These are phyloP conservation scores for Millerozyma miso DNA, from an alignment of 805 yeast genomes.

Conservation along the genomic window DNA sequence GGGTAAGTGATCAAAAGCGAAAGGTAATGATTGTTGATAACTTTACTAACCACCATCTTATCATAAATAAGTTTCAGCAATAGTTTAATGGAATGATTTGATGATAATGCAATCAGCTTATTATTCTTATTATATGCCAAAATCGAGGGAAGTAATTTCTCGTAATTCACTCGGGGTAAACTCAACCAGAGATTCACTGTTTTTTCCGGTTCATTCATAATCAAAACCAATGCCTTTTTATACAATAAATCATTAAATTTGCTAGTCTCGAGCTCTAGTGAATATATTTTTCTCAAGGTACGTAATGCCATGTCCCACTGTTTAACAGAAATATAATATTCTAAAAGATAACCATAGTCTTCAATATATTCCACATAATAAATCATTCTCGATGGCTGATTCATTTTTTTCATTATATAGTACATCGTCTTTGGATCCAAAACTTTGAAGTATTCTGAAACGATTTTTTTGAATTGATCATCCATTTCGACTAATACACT, in stretches of 20 bases:
- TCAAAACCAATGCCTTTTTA: constrained; percentile 61
- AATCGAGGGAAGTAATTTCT: constrained; percentile 70
- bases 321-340: constrained; percentile 63
- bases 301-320: constrained; percentile 73
- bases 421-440: constrained; percentile 69
- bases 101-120: constrained; percentile 33
- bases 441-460: constrained; percentile 41
- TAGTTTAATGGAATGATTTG: constrained; percentile 65
- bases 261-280: constrained; percentile 32
- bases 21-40: constrained; percentile 66
- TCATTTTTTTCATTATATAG: constrained; percentile 65
- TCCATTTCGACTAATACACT: constrained; percentile 5
- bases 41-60: constrained; percentile 36
- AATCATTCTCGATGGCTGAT: constrained; percentile 59
- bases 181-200: constrained; percentile 81
- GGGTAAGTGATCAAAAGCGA: constrained; percentile 56
- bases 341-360: constrained; percentile 66
- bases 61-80: constrained; percentile 46
- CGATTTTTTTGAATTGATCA: constrained; percentile 42
- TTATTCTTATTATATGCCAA: constrained; percentile 57
- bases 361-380: constrained; percentile 62
- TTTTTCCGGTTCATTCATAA: constrained; percentile 61
- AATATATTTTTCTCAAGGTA: constrained; percentile 45
- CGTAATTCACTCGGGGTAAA: constrained; percentile 49
- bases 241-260: constrained; percentile 42